Conservation (phyloP, 108 stramenopile species). For the Skeletonema marinoi region DNA sequence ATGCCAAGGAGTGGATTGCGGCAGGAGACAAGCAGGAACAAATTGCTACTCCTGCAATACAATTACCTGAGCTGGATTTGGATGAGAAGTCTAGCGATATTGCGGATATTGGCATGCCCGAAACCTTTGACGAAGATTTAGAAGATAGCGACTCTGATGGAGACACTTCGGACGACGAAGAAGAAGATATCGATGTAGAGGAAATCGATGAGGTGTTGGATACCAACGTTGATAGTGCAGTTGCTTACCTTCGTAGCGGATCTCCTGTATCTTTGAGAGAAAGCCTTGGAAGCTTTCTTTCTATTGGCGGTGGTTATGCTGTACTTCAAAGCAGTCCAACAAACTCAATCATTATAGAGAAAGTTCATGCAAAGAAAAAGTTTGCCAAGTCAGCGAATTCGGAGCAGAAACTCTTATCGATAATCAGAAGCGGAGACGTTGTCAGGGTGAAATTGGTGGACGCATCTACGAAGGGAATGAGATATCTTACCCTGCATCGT, state of each 20-base stretch:
- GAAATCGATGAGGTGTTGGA: not conserved
- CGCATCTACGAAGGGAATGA: constrained; percentile 43
- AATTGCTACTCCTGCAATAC: not conserved
- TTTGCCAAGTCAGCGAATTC: not conserved
- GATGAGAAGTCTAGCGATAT: not conserved
- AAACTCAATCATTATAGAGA: constrained; percentile 61
- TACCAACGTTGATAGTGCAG: not conserved
- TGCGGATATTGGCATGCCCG: not conserved
- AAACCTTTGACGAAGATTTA: not conserved
- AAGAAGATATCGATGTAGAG: not conserved
- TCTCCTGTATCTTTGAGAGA: constrained; percentile 60
- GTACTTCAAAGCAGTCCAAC: constrained; percentile 63
- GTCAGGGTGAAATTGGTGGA: constrained; percentile 72
- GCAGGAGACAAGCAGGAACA: not conserved
- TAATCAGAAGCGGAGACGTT: constrained; percentile 82
- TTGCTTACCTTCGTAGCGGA: constrained; percentile 65
- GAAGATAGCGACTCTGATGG: not conserved
- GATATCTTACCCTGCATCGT: constrained; percentile 80
- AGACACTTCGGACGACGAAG: constrained; percentile 1
- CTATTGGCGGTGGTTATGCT: constrained; percentile 81
- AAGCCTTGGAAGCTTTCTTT: constrained; percentile 47
- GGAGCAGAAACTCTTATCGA: constrained; percentile 20
- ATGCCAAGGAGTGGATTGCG: not conserved
- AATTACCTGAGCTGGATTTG: not conserved
- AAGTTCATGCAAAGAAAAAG: constrained; percentile 36